Evolutionary conservation across 2,329 filamentous ascomycete species (phyloP).

Genomic region (Curvularia sp.): DNA sequence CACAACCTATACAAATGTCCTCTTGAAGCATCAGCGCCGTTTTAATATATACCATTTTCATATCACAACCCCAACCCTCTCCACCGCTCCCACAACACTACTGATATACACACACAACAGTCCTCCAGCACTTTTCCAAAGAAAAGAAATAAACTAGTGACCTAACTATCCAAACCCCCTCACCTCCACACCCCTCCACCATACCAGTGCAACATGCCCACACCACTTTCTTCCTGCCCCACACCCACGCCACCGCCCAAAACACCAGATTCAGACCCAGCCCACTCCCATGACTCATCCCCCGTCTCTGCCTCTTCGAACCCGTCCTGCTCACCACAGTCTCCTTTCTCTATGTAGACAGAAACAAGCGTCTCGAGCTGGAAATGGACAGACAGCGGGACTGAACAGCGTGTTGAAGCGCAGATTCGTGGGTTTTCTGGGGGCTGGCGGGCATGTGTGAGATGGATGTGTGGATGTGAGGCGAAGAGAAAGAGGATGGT

Average conservation of each 20-base stretch:
- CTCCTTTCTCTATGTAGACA: slow-evolving; percentile 1
- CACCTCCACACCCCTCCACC: too few species aligned
- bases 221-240: not conserved
- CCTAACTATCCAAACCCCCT: too few species aligned
- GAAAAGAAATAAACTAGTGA: too few species aligned
- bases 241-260: not conserved
- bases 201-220: not conserved
- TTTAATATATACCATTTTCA: too few species aligned
- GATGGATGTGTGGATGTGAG: too few species aligned
- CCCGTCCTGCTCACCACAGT: slow-evolving; percentile 16
- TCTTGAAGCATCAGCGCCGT: too few species aligned
- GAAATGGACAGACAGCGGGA: not conserved
- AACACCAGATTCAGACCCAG: slow-evolving; percentile 11
- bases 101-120: too few species aligned
- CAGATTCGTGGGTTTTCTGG: not conserved
- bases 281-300: slow-evolving; percentile 16
- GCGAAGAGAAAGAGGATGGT: too few species aligned
- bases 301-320: slow-evolving; percentile 18
- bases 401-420: not conserved
- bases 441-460: not conserved
- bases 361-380: not conserved
- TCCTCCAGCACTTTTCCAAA: not conserved
- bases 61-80: not conserved
- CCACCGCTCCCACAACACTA: not conserved
- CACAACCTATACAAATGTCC: too few species aligned